A percentile compares a stretch with the other conserved stretches of the same genome.
phyloP scores from a whole-genome alignment of 1,139 yeast genomes.

The Yamadazyma aaseri region DNA sequence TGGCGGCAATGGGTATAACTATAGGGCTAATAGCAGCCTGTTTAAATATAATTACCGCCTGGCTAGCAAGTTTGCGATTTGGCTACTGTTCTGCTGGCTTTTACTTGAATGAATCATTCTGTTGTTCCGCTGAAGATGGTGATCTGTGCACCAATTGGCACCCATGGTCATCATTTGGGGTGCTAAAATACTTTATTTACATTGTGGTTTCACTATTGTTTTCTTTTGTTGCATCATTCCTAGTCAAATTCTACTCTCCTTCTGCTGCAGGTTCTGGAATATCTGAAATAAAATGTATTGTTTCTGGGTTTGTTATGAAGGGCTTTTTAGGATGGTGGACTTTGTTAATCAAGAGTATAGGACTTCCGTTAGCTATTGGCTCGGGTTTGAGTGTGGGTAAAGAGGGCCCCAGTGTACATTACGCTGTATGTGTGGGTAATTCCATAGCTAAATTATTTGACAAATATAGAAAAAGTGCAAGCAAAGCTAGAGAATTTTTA shows the following conservation, averaged over 20 bases:
- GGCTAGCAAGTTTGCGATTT: slow-evolving; percentile 73
- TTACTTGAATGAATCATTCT: slow-evolving; percentile 70
- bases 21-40: slow-evolving; percentile 85
- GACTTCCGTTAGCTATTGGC: slow-evolving; percentile 83
- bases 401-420: slow-evolving; percentile 86
- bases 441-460: slow-evolving; percentile 55
- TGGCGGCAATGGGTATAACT: slow-evolving; percentile 69
- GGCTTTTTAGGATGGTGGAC: slow-evolving; percentile 79
- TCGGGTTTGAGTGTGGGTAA: slow-evolving; percentile 81
- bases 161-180: slow-evolving; percentile 45
- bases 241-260: slow-evolving; percentile 77
- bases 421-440: slow-evolving; percentile 80
- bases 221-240: slow-evolving; percentile 61
- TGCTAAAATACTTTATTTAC: slow-evolving; percentile 57
- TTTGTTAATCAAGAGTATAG: slow-evolving; percentile 69
- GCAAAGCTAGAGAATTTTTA: slow-evolving; percentile 54
- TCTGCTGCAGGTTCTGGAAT: slow-evolving; percentile 97
- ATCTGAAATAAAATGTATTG: slow-evolving; percentile 92
- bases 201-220: slow-evolving; percentile 59
- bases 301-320: slow-evolving; percentile 81
- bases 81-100: slow-evolving; percentile 77
- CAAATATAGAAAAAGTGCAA: slow-evolving; percentile 44
- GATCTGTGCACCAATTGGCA: slow-evolving; percentile 55
- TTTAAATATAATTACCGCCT: slow-evolving; percentile 78
- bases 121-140: slow-evolving; percentile 70